Conservation (phyloP, 2,329 filamentous ascomycete genomes). For the Colletotrichum gloeosporioides region DNA sequence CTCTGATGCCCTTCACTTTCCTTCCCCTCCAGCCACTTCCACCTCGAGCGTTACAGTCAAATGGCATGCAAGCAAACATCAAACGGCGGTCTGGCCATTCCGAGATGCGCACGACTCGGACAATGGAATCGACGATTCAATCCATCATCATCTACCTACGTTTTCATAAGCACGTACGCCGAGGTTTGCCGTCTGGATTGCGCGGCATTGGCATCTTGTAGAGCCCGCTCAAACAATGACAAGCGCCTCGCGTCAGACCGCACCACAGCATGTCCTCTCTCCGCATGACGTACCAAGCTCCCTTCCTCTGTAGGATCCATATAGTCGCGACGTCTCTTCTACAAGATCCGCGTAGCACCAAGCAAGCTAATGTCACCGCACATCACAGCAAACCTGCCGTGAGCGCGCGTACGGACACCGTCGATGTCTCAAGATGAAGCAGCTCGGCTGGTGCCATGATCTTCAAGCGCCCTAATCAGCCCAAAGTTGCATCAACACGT, state of each 20-base stretch:
- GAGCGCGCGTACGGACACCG: not conserved
- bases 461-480: not conserved
- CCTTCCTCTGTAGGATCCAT: not conserved
- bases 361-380: not conserved
- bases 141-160: not conserved
- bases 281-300: not conserved
- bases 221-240: not conserved
- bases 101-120: not conserved
- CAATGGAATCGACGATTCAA: not conserved
- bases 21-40: not conserved
- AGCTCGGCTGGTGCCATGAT: not conserved
- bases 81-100: conserved; percentile 7
- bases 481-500: not conserved
- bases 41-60: not conserved
- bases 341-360: not conserved
- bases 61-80: not conserved
- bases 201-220: not conserved
- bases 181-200: not conserved
- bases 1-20: not conserved
- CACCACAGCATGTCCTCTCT: not conserved
- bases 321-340: not conserved
- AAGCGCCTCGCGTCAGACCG: not conserved
- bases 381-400: not conserved
- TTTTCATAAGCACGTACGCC: not conserved
- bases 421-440: conserved; percentile 15